A percentile compares a stretch with the other conserved stretches of the same genome.
phyloP scores from a whole-genome alignment of 352 stramenopile species.

The Globisporangium abappressorium region DNA sequence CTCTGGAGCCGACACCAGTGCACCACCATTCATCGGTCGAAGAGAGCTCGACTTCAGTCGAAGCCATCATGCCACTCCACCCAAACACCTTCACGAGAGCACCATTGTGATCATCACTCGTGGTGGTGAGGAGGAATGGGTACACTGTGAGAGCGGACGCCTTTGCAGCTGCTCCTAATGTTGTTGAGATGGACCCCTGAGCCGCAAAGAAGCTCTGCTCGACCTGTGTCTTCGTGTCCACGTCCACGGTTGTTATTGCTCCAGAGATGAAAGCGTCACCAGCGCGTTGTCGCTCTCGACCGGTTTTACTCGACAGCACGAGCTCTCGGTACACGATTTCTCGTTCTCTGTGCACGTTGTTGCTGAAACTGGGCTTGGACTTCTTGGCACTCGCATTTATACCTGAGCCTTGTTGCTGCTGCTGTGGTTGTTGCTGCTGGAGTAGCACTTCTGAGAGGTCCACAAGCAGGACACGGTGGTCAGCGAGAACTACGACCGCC shows the following conservation, averaged over 20 bases:
- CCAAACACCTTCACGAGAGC: conserved; percentile 35
- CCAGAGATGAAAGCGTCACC: background rate
- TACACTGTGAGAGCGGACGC: conserved; percentile 9
- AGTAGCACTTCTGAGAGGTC: conserved; percentile 29
- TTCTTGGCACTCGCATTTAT: conserved; percentile 13
- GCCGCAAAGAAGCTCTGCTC: conserved; percentile 13
- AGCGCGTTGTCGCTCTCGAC: conserved; percentile 14
- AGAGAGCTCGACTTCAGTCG: conserved; percentile 21
- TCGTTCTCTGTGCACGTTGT: background rate
- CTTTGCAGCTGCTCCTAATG: background rate
- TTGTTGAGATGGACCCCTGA: background rate
- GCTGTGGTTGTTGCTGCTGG: background rate
- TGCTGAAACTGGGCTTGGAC: conserved; percentile 9
- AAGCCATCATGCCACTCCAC: conserved; percentile 22
- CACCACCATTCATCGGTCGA: conserved; percentile 40
- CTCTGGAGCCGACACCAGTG: background rate
- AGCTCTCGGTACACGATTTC: conserved; percentile 43
- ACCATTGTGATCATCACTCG: background rate
- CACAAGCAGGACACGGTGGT: conserved; percentile 34
- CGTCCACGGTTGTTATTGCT: background rate
- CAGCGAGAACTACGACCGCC: conserved; percentile 26
- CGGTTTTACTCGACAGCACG: conserved; percentile 14
- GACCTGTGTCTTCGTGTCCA: conserved; percentile 15
- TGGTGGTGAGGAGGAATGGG: conserved; percentile 14
- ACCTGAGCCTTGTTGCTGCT: background rate